Conservation (phyloP, 129 eudicot species). For the Arctium lappa region DNA sequence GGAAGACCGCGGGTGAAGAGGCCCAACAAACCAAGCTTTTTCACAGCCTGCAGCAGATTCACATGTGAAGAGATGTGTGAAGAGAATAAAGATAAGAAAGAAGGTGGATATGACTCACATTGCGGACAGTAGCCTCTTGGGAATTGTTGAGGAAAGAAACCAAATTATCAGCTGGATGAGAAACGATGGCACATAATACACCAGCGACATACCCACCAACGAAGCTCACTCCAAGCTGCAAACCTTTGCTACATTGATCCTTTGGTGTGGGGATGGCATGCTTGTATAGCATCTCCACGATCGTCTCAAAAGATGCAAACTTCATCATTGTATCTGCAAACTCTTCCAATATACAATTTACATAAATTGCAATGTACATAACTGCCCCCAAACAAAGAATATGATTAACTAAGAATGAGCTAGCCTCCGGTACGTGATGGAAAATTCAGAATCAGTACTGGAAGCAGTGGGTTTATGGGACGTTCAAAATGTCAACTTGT, state of each 20-base stretch:
- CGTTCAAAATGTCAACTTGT: too few relatives aligned
- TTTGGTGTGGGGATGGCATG: constrained; percentile 76
- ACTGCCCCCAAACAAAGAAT: not conserved
- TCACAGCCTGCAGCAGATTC: constrained; percentile 60
- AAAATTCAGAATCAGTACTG: not conserved
- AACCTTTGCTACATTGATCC: constrained; percentile 63
- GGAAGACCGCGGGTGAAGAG: constrained; percentile 88
- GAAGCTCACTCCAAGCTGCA: constrained; percentile 92
- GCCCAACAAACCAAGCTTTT: constrained; percentile 69
- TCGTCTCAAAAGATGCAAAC: constrained; percentile 79
- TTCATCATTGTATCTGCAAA: constrained; percentile 92
- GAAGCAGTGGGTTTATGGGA: not conserved
- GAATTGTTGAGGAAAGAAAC: constrained; percentile 92
- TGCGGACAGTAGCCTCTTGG: constrained; percentile 73
- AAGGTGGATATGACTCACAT: constrained; percentile 36
- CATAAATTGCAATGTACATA: not conserved
- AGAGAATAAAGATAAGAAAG: not conserved
- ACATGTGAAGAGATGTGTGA: not conserved
- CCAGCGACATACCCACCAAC: constrained; percentile 93
- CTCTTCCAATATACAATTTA: not conserved
- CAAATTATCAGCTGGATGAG: constrained; percentile 94
- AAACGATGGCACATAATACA: constrained; percentile 76
- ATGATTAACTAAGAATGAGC: not conserved
- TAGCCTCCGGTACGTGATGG: not conserved
- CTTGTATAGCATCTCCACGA: constrained; percentile 75